Conservation (phyloP, 768 basidiomycete species). For the Mycena amicta region DNA sequence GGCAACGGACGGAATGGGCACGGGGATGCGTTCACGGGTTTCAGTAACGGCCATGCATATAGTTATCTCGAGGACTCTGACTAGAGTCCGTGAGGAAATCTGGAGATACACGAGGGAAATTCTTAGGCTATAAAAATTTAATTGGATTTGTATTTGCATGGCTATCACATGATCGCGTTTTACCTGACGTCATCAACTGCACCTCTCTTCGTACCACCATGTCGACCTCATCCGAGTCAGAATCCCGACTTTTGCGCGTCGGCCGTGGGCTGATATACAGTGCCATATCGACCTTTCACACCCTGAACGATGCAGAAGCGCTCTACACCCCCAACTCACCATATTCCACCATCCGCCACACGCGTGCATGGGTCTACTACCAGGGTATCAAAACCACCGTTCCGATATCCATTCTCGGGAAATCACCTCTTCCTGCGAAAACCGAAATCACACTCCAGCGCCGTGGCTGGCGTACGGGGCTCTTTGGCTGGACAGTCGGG, state of each 20-base stretch:
- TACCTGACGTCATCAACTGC: constrained; percentile 6
- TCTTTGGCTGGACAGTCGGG: constrained; percentile 7
- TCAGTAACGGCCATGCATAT: neutral
- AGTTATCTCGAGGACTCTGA: neutral
- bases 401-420: constrained; percentile 29
- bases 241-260: neutral
- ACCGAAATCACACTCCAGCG: constrained; percentile 36
- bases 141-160: neutral
- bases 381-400: constrained; percentile 43
- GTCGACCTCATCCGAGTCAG: neutral
- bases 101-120: too few relatives aligned
- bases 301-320: constrained; percentile 42
- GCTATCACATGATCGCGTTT: constrained; percentile 2
- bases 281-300: constrained; percentile 39
- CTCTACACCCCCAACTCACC: constrained; percentile 46
- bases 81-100: too few relatives aligned
- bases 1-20: neutral
- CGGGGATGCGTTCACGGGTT: neutral
- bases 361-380: constrained; percentile 41
- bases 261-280: constrained; percentile 28
- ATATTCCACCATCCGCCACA: constrained; percentile 45
- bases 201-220: constrained; percentile 25
- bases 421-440: constrained; percentile 6
- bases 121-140: too few relatives aligned
- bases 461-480: constrained; percentile 29